Evolutionary conservation across 2,329 filamentous ascomycete genomes (phyloP).

Genomic region (Hortaea sp.): DNA sequence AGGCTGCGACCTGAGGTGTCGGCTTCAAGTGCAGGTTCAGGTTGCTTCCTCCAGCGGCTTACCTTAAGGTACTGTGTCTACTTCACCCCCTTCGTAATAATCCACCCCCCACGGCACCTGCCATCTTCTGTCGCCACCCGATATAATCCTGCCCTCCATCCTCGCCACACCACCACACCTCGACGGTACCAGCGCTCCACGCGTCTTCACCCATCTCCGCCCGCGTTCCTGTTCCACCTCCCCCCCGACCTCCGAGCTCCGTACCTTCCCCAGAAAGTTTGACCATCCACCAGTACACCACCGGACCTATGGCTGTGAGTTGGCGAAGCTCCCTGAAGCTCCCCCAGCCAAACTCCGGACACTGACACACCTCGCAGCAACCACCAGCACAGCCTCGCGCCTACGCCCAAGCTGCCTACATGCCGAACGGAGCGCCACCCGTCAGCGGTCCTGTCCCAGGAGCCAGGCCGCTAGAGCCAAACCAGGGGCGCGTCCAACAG

Average conservation of each 20-base stretch:
- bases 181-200: too few relatives aligned
- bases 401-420: slow-evolving; percentile 36
- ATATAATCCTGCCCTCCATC: too few relatives aligned
- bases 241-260: slow-evolving; percentile 6
- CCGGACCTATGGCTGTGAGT: slow-evolving; percentile 5
- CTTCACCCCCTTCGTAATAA: too few relatives aligned
- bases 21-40: too few relatives aligned
- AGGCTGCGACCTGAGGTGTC: too few relatives aligned
- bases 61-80: too few relatives aligned
- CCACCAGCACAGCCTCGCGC: slow-evolving; percentile 41
- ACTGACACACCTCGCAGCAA: slow-evolving; percentile 27
- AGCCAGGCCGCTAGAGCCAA: slow-evolving; percentile 39
- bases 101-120: too few relatives aligned
- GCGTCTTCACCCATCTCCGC: too few relatives aligned
- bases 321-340: background rate
- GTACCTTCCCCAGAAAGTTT: slow-evolving; percentile 6
- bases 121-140: too few relatives aligned
- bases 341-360: background rate
- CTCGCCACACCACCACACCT: too few relatives aligned
- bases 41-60: too few relatives aligned
- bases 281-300: background rate
- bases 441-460: slow-evolving; percentile 28
- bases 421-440: slow-evolving; percentile 35
- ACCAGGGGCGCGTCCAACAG: slow-evolving; percentile 43
- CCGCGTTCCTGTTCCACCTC: background rate